These are phyloP conservation scores for Colletotrichum paranaense DNA, from an alignment of 2,329 filamentous ascomycete genomes.

Conservation along the genomic window DNA sequence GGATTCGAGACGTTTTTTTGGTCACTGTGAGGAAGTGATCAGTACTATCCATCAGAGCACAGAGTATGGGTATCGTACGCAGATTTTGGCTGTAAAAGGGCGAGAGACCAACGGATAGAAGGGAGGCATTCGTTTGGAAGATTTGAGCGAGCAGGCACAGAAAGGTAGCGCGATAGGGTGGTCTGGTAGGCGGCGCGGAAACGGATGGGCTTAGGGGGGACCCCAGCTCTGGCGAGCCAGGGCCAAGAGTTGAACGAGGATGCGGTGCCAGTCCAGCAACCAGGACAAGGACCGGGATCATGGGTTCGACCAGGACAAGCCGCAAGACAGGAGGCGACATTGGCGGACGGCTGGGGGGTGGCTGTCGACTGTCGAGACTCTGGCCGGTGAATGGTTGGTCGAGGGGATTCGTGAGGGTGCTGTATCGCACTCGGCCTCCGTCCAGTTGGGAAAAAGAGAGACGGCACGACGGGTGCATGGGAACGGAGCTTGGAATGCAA, in stretches of 20 bases:
- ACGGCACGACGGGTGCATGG: slow-evolving; percentile 2
- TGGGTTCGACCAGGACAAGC: slow-evolving; percentile 22
- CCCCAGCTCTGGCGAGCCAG: slow-evolving; percentile 1
- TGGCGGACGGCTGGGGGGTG: slow-evolving; percentile 9
- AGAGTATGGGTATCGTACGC: too few relatives aligned
- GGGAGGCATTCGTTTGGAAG: slow-evolving; percentile 2
- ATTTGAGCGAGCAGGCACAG: not conserved
- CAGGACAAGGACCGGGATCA: slow-evolving; percentile 31
- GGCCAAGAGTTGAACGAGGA: slow-evolving; percentile 18
- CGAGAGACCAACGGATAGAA: not conserved
- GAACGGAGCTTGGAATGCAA: not conserved
- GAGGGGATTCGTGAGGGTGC: not conserved
- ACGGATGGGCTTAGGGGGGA: slow-evolving; percentile 21
- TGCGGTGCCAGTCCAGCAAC: not conserved
- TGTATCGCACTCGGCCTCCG: slow-evolving; percentile 3
- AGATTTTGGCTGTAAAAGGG: not conserved
- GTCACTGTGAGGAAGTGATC: not conserved
- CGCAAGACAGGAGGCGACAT: slow-evolving; percentile 27
- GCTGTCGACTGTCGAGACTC: not conserved
- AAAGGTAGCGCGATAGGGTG: not conserved
- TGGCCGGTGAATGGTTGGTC: not conserved
- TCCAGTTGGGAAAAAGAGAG: not conserved
- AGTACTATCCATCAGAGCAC: too few relatives aligned
- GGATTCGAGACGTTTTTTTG: not conserved
- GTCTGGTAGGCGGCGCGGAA: slow-evolving; percentile 22